phyloP scores from a whole-genome alignment of 345 rosid species.

The Populus davidiana region DNA sequence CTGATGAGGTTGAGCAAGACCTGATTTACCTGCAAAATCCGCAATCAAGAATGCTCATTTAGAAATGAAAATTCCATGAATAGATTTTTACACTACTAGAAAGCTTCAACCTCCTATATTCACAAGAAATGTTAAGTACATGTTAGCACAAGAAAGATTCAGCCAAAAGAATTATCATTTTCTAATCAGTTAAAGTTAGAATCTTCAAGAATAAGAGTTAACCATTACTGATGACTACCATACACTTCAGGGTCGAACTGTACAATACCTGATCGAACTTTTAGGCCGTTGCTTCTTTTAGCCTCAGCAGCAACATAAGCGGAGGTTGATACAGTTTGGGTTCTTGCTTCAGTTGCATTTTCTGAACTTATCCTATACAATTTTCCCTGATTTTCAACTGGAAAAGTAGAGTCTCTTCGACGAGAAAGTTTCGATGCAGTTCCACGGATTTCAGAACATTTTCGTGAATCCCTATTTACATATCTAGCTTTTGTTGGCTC shows the following conservation, averaged over 20 bases:
- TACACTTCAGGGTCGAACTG: not conserved
- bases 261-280: conserved; percentile 4
- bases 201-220: not conserved
- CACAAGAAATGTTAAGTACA: not conserved
- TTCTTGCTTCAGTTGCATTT: not conserved
- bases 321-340: not conserved
- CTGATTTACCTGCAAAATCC: not conserved
- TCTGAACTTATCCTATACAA: not conserved
- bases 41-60: not conserved
- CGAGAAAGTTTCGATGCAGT: not conserved
- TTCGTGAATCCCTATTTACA: not conserved
- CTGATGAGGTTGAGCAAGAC: not conserved
- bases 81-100: not conserved
- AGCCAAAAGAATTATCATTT: not conserved
- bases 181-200: not conserved
- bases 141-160: not conserved
- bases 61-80: not conserved
- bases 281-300: not conserved
- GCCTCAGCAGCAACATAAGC: not conserved
- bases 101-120: not conserved
- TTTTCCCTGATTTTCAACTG: not conserved
- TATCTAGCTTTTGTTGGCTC: not conserved
- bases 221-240: not conserved
- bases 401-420: not conserved
- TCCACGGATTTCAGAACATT: not conserved